Conservation (phyloP, 257 asterid genomes). For the Solanum dulcamara region DNA sequence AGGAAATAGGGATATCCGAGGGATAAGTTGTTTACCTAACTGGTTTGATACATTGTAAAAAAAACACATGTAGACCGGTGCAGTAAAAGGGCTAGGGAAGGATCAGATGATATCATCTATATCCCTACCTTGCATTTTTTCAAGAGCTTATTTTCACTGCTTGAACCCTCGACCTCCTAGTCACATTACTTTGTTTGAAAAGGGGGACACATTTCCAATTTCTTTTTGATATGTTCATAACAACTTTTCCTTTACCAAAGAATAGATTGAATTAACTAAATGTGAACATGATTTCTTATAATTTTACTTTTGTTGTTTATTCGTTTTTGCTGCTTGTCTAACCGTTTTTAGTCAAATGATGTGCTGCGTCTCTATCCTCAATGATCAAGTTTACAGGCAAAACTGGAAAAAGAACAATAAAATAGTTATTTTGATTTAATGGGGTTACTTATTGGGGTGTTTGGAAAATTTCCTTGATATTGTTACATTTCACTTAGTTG, state of each 20-base stretch:
- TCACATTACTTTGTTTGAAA: neutral
- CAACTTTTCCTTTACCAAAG: neutral
- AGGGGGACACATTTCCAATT: neutral
- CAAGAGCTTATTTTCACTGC: neutral
- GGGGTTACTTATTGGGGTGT: neutral
- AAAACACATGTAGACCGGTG: neutral
- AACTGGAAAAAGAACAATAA: neutral
- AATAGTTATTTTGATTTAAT: neutral
- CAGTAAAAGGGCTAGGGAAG: neutral
- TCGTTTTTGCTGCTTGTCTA: neutral
- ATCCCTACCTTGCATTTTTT: neutral
- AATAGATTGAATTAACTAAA: neutral
- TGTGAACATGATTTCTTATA: neutral
- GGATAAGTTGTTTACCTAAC: neutral
- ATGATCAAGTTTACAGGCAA: neutral
- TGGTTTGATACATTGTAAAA: neutral
- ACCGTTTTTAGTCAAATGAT: neutral
- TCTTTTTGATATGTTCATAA: neutral
- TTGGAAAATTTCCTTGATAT: constrained; percentile 2
- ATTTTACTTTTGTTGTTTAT: neutral
- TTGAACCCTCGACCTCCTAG: neutral
- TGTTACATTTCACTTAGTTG: neutral
- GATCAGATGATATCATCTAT: neutral
- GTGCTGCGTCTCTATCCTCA: neutral
- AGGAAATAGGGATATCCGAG: neutral